These are phyloP conservation scores for Saitozyma sp. DNA, from an alignment of 768 basidiomycete species.

Conservation along the genomic window DNA sequence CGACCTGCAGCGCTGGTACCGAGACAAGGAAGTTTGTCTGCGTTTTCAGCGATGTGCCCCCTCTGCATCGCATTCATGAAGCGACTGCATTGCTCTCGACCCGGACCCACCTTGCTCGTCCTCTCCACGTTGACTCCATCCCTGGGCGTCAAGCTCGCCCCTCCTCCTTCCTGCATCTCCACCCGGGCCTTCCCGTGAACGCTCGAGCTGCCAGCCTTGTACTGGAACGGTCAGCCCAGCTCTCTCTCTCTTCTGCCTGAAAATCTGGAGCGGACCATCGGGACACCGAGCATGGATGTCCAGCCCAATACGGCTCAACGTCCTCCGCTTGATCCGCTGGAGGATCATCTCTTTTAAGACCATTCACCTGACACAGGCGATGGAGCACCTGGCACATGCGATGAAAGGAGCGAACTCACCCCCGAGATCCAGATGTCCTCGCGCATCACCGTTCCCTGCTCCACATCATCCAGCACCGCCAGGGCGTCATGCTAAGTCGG, in stretches of 20 bases:
- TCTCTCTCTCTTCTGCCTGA: background rate
- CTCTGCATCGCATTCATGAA: slow-evolving; percentile 2
- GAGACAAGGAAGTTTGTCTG: slow-evolving; percentile 40
- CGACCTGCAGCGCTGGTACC: slow-evolving; percentile 56
- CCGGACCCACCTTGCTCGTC: slow-evolving; percentile 27
- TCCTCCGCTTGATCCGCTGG: too few relatives aligned
- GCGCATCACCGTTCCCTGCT: slow-evolving; percentile 59
- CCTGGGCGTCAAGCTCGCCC: slow-evolving; percentile 57
- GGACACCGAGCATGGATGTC: too few relatives aligned
- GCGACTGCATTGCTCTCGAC: slow-evolving; percentile 6
- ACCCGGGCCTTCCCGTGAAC: slow-evolving; percentile 68
- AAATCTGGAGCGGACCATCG: background rate
- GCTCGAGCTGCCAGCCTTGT: slow-evolving; percentile 55
- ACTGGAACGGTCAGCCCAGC: slow-evolving; percentile 48
- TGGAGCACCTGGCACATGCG: too few relatives aligned
- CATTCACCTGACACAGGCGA: background rate
- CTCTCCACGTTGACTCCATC: slow-evolving; percentile 59
- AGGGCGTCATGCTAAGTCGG: slow-evolving; percentile 61
- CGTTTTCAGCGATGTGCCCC: background rate
- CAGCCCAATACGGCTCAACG: too few relatives aligned
- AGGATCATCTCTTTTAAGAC: background rate
- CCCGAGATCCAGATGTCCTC: slow-evolving; percentile 77
- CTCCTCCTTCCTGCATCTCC: slow-evolving; percentile 56
- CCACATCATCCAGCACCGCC: slow-evolving; percentile 65
- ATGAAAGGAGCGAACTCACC: slow-evolving; percentile 29